A percentile compares a stretch with the other conserved stretches of the same genome.
Conservation (phyloP, 192 early-diverging fungal genomes). For the Backusella parvicylindrica region DNA sequence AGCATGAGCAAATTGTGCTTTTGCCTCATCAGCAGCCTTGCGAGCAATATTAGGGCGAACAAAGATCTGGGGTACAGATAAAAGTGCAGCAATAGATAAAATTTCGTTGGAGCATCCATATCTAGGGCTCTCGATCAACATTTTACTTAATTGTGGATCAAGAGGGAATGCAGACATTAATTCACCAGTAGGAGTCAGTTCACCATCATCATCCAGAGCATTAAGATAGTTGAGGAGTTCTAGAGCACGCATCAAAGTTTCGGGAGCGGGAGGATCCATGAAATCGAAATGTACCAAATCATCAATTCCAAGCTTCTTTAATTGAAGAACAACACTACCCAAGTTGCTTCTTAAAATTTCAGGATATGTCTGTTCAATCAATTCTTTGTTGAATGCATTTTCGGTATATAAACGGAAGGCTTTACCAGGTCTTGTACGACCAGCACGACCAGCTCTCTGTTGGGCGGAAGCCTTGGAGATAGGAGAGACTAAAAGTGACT, state of each 20-base stretch:
- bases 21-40: slow-evolving; percentile 86
- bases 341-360: slow-evolving; percentile 98
- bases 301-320: slow-evolving; percentile 96
- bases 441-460: slow-evolving; percentile 97
- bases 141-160: slow-evolving; percentile 94
- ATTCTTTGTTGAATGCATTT: slow-evolving; percentile 87
- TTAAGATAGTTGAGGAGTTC: slow-evolving; percentile 94
- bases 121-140: slow-evolving; percentile 82
- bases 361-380: slow-evolving; percentile 97
- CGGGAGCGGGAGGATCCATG: slow-evolving; percentile 98
- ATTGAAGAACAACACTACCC: slow-evolving; percentile 93
- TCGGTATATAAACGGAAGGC: slow-evolving; percentile 98
- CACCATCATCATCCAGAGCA: slow-evolving; percentile 93
- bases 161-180: slow-evolving; percentile 96
- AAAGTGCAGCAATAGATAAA: slow-evolving; percentile 91
- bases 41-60: slow-evolving; percentile 88
- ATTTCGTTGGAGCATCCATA: slow-evolving; percentile 93
- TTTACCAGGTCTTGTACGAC: slow-evolving; percentile 96
- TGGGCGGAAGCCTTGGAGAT: slow-evolving; percentile 94
- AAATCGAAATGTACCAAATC: slow-evolving; percentile 99
- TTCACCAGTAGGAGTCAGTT: slow-evolving; percentile 80
- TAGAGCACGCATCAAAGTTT: slow-evolving; percentile 96
- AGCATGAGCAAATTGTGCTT: slow-evolving; percentile 88
- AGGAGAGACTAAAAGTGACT: slow-evolving; percentile 91
- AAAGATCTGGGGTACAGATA: slow-evolving; percentile 89